Evolutionary conservation across 1,139 yeast genomes (phyloP), one percentile per base, ranked within the genome.

Genomic region (Diutina scorzettiae): DNA sequence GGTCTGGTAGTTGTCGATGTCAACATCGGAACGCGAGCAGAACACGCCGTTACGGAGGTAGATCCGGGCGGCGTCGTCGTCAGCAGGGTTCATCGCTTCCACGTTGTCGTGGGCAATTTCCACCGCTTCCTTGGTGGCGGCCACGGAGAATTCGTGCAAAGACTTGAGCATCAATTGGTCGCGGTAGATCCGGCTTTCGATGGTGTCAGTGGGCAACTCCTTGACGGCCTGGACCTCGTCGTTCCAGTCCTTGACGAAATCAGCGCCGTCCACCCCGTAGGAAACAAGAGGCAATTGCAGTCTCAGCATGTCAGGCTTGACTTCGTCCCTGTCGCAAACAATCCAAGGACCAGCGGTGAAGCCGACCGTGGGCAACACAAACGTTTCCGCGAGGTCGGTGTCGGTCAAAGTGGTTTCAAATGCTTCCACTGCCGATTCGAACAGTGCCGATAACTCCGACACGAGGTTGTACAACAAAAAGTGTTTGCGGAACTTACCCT

Each of bases 181-280:
- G 51, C 91, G 74, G 45, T 80, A 64, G 43, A 87, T 68, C 47
- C 91, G 73, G 48, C 83, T 89, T 45, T 76, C 76, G 45, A 85
- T 59, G 24, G 72, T 60, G 3, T 64, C 54, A 40, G 66, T 67
- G 23, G 85, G 78, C 48, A 86, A 67, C 51, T 86, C 96, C 48
- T 78, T 74, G 42, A 86, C 70, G 5, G 85, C 69, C 63, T 91
- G 97, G 53, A 80, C 77, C 51, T 91, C 96, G 50, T 83, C 95
- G 56, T 87, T 87, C 87, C 95, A 89, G 52, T 87, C 96, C 51
- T 80, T 76, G 45, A 66, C 71, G 28, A 65, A 55, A 43, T 69
- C 78, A 19, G 75, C 71, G 20, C 78, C 80, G 50, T 76, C 82
- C 23, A 71, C 68, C 27, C 83, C 84, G 48, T 74, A 71, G 33